Evolutionary conservation across 371 early-diverging fungal species (phyloP), one percentile per base, ranked within the genome.

Genomic region (Mucor lusitanicus): DNA sequence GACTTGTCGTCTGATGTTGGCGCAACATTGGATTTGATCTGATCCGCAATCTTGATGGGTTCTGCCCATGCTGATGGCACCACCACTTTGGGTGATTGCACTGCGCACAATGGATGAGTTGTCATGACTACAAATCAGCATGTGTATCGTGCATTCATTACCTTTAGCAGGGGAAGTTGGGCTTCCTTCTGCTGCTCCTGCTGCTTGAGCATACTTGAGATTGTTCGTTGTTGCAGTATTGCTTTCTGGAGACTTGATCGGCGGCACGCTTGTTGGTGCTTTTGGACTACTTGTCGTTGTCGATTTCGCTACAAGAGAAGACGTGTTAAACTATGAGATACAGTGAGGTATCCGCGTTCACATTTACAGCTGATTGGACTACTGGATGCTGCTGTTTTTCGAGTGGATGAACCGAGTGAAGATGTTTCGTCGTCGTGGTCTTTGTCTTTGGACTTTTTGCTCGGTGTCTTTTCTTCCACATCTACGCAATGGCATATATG

Each of bases 201-300:
- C 77, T 23, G 74, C 78, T 64, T 75, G 78, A 40, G 74, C 72
- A 63, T 74, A 77, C 58, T 74, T 79, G 19, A 79, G 39, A 12
- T 63, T 70, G 2, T 32, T 53, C 0, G 39, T 40, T 15, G 40
- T 57, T 55, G n/a, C n/a, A 28, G 19, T 64, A 12, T 12, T 15
- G 21, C 40, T 58, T 40, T 59, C 60, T 25, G 59, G 60, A 12
- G 60, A 59, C 39, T 66, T 66, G 32, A 32, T 9, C 50, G 67
- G 54, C 42, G 61, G 67, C 30, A 60, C 60, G 54, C 59, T 59
- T 54, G 60, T 32, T 17, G 60, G 39, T 57, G 64, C 53, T 44
- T 69, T 69, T n/a, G 70, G 70, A 46, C 70, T 69, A 7, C 54
- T 56, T 17, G 61, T 3, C 13, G 40, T 37, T 13, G 62, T 67